These are phyloP conservation scores for Prinsepia uniflora DNA, from an alignment of 306 rosid species.

Conservation along the genomic window DNA sequence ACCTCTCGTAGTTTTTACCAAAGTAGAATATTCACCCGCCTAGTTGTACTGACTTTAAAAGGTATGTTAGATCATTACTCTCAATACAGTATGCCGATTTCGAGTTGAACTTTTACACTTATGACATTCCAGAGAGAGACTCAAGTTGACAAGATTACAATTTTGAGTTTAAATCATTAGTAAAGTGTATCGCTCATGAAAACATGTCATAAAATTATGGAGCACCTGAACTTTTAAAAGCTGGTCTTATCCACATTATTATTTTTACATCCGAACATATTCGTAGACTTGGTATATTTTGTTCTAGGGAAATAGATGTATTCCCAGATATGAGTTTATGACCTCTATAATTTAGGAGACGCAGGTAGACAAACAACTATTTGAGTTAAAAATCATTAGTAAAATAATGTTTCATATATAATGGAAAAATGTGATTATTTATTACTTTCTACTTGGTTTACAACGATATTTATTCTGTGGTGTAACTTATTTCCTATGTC, in stretches of 20 bases:
- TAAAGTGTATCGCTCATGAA: neutral
- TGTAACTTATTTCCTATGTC: neutral
- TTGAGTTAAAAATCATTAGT: neutral
- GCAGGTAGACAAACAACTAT: neutral
- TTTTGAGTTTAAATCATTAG: neutral
- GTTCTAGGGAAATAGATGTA: neutral
- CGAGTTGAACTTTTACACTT: neutral
- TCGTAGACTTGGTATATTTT: neutral
- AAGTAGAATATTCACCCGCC: neutral
- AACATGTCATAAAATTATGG: neutral
- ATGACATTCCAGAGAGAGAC: neutral
- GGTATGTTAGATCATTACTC: neutral
- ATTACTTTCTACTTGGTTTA: neutral
- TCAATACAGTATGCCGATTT: neutral
- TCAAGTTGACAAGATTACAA: too few species aligned
- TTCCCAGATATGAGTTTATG: neutral
- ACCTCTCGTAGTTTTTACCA: neutral
- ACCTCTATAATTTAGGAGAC: neutral
- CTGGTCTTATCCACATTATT: neutral
- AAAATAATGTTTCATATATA: neutral
- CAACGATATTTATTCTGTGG: neutral
- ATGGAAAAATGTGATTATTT: neutral
- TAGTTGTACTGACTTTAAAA: neutral
- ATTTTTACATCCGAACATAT: neutral
- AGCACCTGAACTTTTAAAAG: conserved; percentile 1